These are phyloP conservation scores for Backusella australiensis DNA, from an alignment of 192 early-diverging fungal species.

Conservation along the genomic window DNA sequence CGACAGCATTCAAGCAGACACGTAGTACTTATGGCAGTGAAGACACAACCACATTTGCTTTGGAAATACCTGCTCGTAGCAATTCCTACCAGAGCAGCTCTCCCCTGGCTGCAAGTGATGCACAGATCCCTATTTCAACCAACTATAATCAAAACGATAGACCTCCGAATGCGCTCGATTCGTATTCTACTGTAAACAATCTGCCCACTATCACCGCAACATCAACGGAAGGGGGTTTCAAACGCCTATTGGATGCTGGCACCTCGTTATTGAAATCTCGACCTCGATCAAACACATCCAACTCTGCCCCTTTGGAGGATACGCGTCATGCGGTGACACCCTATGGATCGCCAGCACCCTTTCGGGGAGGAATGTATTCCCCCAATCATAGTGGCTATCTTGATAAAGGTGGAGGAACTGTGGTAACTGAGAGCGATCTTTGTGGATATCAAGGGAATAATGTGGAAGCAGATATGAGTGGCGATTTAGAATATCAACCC, in stretches of 20 bases:
- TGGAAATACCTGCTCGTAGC: conserved; percentile 19
- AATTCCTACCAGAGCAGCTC: neutral
- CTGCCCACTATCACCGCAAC: neutral
- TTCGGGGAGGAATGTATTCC: neutral
- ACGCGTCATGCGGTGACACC: neutral
- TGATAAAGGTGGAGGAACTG: conserved; percentile 32
- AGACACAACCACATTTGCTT: conserved; percentile 26
- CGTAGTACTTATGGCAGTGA: conserved; percentile 29
- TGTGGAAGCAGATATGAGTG: conserved; percentile 19
- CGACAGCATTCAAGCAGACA: conserved; percentile 31
- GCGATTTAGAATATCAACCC: conserved; percentile 31
- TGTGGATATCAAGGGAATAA: conserved; percentile 39
- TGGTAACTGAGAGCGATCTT: conserved; percentile 27
- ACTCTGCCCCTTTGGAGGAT: conserved; percentile 14
- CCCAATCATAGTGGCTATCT: neutral
- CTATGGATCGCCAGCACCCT: neutral
- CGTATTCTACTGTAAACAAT: neutral
- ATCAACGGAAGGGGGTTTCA: conserved; percentile 12
- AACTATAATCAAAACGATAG: neutral
- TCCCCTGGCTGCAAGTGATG: neutral
- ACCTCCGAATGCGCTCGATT: neutral
- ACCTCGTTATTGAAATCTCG: conserved; percentile 30
- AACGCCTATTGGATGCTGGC: conserved; percentile 30
- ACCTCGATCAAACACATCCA: conserved; percentile 28
- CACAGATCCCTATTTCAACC: neutral